Percentiles rank a stretch among this genome's conserved stretches.
phyloP scores from a whole-genome alignment of 306 rosid species.

The Adenanthera pavonina region DNA sequence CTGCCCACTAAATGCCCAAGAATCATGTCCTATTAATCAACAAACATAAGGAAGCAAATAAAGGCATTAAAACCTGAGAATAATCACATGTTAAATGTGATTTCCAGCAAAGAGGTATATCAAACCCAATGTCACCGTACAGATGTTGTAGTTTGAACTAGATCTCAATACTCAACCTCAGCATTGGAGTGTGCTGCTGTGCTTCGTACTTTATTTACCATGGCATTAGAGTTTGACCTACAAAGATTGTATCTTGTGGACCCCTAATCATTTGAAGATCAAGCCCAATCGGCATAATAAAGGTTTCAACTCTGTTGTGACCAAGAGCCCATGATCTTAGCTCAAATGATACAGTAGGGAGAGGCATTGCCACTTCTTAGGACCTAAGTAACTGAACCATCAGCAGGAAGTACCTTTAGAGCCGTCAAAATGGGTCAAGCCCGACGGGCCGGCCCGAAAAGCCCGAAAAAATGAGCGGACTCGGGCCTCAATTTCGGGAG shows the following conservation, averaged over 20 bases:
- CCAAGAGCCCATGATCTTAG: not conserved
- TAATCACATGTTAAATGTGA: too few species aligned
- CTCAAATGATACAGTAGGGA: not conserved
- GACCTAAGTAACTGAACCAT: not conserved
- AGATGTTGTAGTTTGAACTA: not conserved
- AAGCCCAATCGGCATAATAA: not conserved
- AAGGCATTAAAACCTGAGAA: too few species aligned
- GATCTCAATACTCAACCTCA: not conserved
- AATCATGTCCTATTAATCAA: too few species aligned
- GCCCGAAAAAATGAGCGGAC: too few species aligned
- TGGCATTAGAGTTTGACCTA: not conserved
- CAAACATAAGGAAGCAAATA: too few species aligned
- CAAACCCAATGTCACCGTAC: not conserved
- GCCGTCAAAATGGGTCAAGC: too few species aligned
- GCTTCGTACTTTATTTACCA: not conserved
- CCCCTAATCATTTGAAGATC: not conserved
- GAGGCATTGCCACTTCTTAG: not conserved
- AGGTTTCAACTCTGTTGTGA: too few species aligned
- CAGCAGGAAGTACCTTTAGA: not conserved
- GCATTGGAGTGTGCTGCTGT: not conserved
- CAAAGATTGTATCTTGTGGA: not conserved
- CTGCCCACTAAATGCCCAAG: too few species aligned
- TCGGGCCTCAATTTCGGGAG: too few species aligned
- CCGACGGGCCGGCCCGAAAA: too few species aligned
- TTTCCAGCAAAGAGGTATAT: too few species aligned